These are phyloP conservation scores for Tylopilus subfusipes DNA, from an alignment of 768 basidiomycete species.

Conservation along the genomic window DNA sequence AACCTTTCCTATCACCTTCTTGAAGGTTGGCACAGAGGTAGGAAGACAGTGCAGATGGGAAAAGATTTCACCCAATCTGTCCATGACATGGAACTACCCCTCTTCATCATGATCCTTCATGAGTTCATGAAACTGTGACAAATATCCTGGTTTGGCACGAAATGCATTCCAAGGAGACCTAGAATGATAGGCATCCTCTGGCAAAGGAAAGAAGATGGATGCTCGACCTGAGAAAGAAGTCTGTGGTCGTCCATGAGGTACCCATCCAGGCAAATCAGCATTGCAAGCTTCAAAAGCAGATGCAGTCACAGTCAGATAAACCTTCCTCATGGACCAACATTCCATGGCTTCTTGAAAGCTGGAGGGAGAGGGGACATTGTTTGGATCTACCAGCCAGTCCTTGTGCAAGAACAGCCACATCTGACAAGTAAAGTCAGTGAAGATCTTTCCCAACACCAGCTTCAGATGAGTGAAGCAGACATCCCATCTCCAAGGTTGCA, in stretches of 20 bases:
- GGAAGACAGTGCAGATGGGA: neutral
- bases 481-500: neutral
- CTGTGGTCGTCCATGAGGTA: neutral
- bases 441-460: neutral
- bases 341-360: constrained; percentile 3
- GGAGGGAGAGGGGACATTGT: neutral
- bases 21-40: neutral
- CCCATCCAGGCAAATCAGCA: neutral
- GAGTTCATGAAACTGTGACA: constrained; percentile 5
- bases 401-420: constrained; percentile 4
- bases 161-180: neutral
- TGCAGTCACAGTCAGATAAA: neutral
- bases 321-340: neutral
- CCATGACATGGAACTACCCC: neutral
- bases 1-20: neutral
- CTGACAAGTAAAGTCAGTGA: constrained; percentile 8
- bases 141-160: neutral
- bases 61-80: neutral
- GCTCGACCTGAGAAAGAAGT: neutral
- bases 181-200: neutral
- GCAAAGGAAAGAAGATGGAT: neutral
- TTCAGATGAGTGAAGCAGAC: neutral
- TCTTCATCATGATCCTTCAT: neutral
- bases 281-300: constrained; percentile 6
- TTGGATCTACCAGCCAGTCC: neutral